Evolutionary conservation across 169 alveolate species (phyloP), one percentile per base, ranked within the genome.

Genomic region (Plasmodium cynomolgi): DNA sequence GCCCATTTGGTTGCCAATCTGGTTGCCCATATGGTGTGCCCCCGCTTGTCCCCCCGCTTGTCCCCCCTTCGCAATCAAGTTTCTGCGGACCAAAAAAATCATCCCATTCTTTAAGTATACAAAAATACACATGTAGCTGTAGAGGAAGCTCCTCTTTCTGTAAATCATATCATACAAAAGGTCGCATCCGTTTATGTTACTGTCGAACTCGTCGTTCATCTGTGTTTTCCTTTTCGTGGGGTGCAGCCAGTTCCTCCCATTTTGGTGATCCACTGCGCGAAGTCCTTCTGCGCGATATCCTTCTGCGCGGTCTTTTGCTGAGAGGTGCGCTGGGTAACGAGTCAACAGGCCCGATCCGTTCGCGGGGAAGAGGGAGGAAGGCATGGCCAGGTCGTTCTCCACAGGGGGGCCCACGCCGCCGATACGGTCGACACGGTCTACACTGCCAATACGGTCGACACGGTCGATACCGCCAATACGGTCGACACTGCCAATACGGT

Each of bases 61-160:
- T 5, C 20, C 50, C n/a, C 37, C 81, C 5, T 17, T 26, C 3
- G 8, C 58, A 79, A 86, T 75, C 81, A 86, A 56, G 31, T 86
- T 86, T 20, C 86, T 86, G 34, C 93, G 33, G 4, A 86, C 13
- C n/a, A 86, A 37, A 23, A 50, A 86, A 34, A 86, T 77, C 84
- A 54, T 77, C 15, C 93, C 93, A 77, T 86, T 86, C 47, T 86
- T 86, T 6, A 86, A 71, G 31, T 33, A 86, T 20, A 86, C 68
- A 86, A 56, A 77, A 31, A 86, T 77, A 23, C 86, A 86, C 93
- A 86, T 77, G 44, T 86, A 86, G 33, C 93, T 86, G 71, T 86
- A 86, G 29, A 54, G 68, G 44, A 86, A 86, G 26, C 29, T 7
- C 13, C 41, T 58, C 81, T 56, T 75, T 17, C 86, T 74, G 47